Evolutionary conservation across 1,139 yeast genomes (phyloP).

Genomic region (Pneumocystis carinii): DNA sequence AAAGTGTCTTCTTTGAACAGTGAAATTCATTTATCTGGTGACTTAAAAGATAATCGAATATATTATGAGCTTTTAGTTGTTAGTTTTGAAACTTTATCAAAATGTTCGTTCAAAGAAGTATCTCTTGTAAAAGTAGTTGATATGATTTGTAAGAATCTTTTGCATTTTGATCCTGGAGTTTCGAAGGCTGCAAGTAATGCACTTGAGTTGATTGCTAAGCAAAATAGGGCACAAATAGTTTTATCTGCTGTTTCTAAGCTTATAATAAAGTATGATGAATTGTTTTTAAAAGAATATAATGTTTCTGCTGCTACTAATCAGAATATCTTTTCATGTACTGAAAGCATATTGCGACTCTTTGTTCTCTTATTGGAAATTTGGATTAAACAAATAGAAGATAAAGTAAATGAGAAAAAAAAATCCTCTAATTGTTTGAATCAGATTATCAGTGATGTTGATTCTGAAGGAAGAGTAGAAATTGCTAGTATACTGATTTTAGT

Average conservation of each 20-base stretch:
- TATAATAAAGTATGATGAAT: constrained; percentile 66
- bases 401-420: constrained; percentile 8
- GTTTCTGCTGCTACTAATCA: background rate
- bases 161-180: constrained; percentile 48
- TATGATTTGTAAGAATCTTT: constrained; percentile 57
- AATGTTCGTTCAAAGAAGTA: constrained; percentile 44
- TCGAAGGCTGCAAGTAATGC: constrained; percentile 50
- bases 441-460: constrained; percentile 19
- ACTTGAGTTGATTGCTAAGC: constrained; percentile 48
- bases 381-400: constrained; percentile 45
- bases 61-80: constrained; percentile 54
- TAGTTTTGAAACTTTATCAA: constrained; percentile 53
- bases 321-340: background rate
- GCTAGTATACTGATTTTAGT: constrained; percentile 66
- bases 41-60: constrained; percentile 18
- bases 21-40: background rate
- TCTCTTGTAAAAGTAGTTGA: constrained; percentile 53
- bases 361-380: constrained; percentile 59
- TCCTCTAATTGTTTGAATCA: background rate
- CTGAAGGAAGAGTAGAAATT: constrained; percentile 43
- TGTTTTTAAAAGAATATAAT: constrained; percentile 11
- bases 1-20: background rate
- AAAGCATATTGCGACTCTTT: background rate
- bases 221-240: constrained; percentile 55
- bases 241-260: constrained; percentile 63